Evolutionary conservation across 495 filamentous ascomycete species (phyloP).

Genomic region (Viridothelium virens): DNA sequence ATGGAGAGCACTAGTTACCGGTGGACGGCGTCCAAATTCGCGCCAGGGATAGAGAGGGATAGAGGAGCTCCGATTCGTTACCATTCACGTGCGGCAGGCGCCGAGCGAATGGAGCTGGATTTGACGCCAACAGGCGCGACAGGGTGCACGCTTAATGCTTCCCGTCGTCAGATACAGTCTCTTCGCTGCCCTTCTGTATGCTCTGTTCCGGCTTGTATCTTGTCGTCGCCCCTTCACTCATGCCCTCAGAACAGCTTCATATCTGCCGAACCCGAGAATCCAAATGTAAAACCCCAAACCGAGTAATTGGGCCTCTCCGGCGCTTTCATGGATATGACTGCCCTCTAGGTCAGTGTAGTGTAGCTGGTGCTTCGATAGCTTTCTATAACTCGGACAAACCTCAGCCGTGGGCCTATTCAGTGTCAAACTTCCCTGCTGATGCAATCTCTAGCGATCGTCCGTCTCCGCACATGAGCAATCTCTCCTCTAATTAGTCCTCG

Average conservation of each 20-base stretch:
- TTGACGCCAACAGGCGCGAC: neutral
- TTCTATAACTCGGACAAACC: no score
- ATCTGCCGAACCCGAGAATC: neutral
- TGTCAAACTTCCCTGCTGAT: neutral
- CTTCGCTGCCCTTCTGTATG: neutral
- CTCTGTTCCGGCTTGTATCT: neutral
- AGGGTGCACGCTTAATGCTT: neutral
- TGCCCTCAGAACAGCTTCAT: neutral
- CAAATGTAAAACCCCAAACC: neutral
- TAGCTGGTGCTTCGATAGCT: no score
- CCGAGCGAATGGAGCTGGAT: neutral
- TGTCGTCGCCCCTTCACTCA: neutral
- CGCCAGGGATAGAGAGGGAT: neutral
- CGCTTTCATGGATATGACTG: neutral
- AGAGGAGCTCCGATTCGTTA: neutral
- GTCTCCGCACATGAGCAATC: no score
- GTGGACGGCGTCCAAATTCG: neutral
- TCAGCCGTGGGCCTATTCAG: neutral
- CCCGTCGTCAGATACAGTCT: neutral
- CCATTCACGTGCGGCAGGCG: neutral
- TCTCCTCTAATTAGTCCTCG: no score
- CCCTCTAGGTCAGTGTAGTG: neutral
- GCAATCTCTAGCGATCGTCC: no score
- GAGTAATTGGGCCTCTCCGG: constrained; percentile 2
- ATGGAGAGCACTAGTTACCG: no score